A percentile compares a stretch with the other conserved stretches of the same genome.
Conservation (phyloP, 2,329 filamentous ascomycete species). For the Arthrobotrys sphaeroides region DNA sequence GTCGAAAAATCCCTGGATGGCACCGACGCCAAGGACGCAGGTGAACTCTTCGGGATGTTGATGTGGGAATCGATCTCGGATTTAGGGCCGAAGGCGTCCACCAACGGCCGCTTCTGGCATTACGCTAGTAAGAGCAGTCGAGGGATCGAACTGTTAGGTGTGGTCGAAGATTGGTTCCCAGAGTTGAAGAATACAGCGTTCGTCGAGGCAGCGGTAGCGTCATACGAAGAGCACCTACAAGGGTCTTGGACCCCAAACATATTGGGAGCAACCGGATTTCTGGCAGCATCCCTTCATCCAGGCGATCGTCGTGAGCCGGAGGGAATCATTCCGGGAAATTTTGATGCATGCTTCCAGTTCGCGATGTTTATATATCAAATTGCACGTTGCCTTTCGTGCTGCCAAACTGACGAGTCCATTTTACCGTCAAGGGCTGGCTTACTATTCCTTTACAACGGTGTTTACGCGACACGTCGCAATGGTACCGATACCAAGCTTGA, state of each 20-base stretch:
- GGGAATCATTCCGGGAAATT: too few species aligned
- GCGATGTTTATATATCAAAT: constrained; percentile 4
- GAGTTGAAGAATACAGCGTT: neutral
- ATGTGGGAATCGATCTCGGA: neutral
- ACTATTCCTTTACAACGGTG: neutral
- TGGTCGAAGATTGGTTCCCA: neutral
- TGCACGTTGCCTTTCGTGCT: neutral
- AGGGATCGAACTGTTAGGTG: neutral
- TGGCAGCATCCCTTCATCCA: too few species aligned
- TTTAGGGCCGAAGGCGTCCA: neutral
- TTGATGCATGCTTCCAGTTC: too few species aligned
- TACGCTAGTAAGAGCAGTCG: neutral
- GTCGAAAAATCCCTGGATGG: neutral
- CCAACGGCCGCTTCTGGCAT: neutral
- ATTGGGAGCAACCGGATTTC: too few species aligned
- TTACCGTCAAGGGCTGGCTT: constrained; percentile 1
- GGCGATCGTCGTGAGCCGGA: too few species aligned
- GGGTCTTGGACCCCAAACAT: too few species aligned
- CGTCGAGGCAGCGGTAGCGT: neutral
- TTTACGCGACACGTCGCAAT: too few species aligned
- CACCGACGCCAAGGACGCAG: neutral
- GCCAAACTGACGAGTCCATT: neutral
- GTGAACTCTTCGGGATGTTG: neutral
- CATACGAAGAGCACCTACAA: neutral
- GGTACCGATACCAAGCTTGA: too few species aligned